Percentiles rank a stretch among this genome's conserved stretches.
Evolutionary conservation across 768 basidiomycete species (phyloP).

Genomic region (Butyriboletus loyo): DNA sequence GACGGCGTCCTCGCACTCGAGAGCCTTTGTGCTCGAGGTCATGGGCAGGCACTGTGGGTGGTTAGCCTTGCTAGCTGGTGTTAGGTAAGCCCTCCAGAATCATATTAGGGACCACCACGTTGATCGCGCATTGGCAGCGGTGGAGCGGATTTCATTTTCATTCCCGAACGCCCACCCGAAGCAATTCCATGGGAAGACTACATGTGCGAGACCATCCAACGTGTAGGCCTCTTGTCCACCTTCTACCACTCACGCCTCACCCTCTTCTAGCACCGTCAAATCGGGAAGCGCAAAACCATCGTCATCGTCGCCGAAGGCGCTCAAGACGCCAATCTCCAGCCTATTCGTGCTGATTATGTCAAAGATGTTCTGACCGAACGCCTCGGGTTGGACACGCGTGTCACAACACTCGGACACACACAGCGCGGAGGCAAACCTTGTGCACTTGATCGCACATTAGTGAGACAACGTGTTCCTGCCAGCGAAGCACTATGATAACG

Average conservation of each 20-base stretch:
- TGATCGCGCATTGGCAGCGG: slow-evolving; percentile 42
- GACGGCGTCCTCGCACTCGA: slow-evolving; percentile 91
- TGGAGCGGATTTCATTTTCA: slow-evolving; percentile 97
- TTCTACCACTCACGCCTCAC: background rate
- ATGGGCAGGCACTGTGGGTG: slow-evolving; percentile 99
- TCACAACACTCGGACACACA: slow-evolving; percentile 95
- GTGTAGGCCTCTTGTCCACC: slow-evolving; percentile 45
- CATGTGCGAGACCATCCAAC: slow-evolving; percentile 83
- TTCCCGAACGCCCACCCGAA: slow-evolving; percentile 88
- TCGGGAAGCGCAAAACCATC: slow-evolving; percentile 97
- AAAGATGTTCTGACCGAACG: slow-evolving; percentile 85
- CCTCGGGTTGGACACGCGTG: slow-evolving; percentile 90
- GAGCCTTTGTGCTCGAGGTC: slow-evolving; percentile 97
- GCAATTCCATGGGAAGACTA: slow-evolving; percentile 82
- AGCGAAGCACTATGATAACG: slow-evolving; percentile 2
- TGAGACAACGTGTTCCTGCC: slow-evolving; percentile 33
- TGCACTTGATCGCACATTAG: slow-evolving; percentile 89
- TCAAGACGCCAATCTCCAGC: slow-evolving; percentile 79
- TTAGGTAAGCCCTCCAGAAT: slow-evolving; percentile 54
- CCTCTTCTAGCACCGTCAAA: slow-evolving; percentile 68
- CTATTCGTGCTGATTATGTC: slow-evolving; percentile 89
- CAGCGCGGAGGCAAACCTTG: slow-evolving; percentile 94
- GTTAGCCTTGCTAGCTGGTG: slow-evolving; percentile 90
- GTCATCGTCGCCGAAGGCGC: slow-evolving; percentile 99
- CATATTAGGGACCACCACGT: background rate